Base-by-base conservation (phyloP, 352 stramenopile species). In the Phytophthora gonapodyides region DNA sequence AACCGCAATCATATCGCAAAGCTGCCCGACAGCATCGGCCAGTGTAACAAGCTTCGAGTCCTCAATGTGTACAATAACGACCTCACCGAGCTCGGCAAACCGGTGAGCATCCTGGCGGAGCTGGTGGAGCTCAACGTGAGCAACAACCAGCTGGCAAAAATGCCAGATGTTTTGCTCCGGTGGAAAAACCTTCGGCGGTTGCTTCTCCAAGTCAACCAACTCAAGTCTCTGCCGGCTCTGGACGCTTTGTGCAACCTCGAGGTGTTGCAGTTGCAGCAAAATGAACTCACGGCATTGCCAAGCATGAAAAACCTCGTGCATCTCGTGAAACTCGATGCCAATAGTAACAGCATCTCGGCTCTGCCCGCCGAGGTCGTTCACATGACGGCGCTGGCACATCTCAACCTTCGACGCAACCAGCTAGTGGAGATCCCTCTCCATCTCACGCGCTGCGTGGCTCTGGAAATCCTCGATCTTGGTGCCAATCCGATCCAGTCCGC, bases 61-160 rank as follows among this genome's bases (percentile, higher is more conserved):
- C 38, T 93, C 17, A 93, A 93, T 43, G 64, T 93, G 17, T 93
- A 89, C 69, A 91, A 93, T 70, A 96, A 94, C 57, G 56, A 53
- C 34, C 75, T 96, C 43, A 73, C 52, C 33, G 67, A 75, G 5
- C 67, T 96, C 5, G 68, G 68, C 27, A 57, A 56, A 10, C 72
- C 71, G 1, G 71, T 94, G 19, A 76, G 66, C 24, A 60, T 77
- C 11, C 72, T 96, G 2, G 69, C 51, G 5, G 69, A 84, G 7
- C 70, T 96, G 0, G 72, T 87, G 38, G 83, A 94, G 43, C 56
- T 96, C 38, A 96, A 89, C 31, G 57, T 87, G 21, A 88, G 79
- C 54, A 88, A 85, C 66, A 89, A 91, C 38, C 49, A 55, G 7
- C 59, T 91, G 37, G 64, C 61, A 12, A 57, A 40, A 7, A 51